Evolutionary conservation across 116 monocot species (phyloP), one percentile per base, ranked within the genome.

Genomic region (Zostera marina): DNA sequence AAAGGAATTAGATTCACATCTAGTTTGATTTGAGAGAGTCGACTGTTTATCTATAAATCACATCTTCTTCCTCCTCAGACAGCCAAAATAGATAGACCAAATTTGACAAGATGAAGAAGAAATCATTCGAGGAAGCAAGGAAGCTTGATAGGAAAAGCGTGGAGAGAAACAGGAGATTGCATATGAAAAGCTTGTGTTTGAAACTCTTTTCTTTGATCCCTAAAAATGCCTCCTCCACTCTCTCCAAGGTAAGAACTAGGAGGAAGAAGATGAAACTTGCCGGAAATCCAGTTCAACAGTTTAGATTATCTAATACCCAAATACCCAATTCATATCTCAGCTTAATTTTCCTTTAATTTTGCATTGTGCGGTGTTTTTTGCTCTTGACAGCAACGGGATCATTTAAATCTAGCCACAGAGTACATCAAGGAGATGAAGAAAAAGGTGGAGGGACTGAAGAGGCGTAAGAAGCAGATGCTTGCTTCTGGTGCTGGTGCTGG

Each of bases 81-180:
- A 8, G 32, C 13, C 25, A 6, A 14, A 47, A 47, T 8, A 2
- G 13, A 13, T 47, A 8, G 8, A n/a, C 15, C 17, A 13, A 47
- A 14, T 57, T 21, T 41, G 42, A 42, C 41, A 42, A 42, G 58
- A 59, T 7, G 58, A 62, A 39, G 64, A 75, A 26, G 62, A 58
- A 49, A 32, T 9, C 41, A 13, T 61, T 26, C 9, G 74, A 58
- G 7, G 26, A 15, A 10, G 52, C 19, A 21, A 24, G 43, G 5
- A 77, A 60, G 42, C 11, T 75, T 48, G 88, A 83, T 44, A 83
- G 88, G 72, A 88, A 88, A 66, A 71, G 62, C 4, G 68, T 72
- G 60, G 89, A 89, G 78, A 78, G 71, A 78, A 80, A 78, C 52
- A 71, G 89, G 65, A 84, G 81, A 58, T 42, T 79, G 44, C 70